Evolutionary conservation across 495 filamentous ascomycete species (phyloP).

Genomic region (Collariella sp.): DNA sequence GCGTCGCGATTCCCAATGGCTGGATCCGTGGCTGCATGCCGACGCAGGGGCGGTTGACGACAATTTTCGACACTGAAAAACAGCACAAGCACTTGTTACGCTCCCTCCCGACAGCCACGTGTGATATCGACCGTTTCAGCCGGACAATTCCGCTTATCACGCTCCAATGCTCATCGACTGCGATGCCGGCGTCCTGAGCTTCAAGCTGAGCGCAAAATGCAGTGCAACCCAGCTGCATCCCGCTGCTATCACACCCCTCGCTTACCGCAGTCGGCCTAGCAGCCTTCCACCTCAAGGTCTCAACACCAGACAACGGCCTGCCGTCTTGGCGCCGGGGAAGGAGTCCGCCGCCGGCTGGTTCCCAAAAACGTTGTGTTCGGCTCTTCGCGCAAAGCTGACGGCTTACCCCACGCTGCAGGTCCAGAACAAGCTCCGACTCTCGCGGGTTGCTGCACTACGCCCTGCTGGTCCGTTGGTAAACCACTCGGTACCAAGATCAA

Average conservation of each 20-base stretch:
- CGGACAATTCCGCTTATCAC: not conserved
- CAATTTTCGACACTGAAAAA: not conserved
- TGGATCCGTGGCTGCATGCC: not conserved
- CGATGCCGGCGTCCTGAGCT: not conserved
- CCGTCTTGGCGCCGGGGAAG: conserved; percentile 7
- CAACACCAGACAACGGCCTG: not conserved
- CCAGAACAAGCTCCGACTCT: not conserved
- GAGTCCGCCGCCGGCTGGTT: not conserved
- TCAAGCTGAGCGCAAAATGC: not conserved
- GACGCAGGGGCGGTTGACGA: not conserved
- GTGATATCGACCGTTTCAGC: not conserved
- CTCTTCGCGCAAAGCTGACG: not conserved
- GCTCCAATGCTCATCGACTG: not conserved
- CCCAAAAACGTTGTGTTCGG: not conserved
- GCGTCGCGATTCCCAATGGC: not conserved
- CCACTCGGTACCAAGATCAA: not conserved
- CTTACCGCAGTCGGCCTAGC: conserved; percentile 4
- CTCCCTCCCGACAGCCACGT: too few relatives aligned
- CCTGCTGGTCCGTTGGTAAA: not conserved
- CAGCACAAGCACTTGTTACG: too few relatives aligned
- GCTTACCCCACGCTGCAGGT: conserved; percentile 14
- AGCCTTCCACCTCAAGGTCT: not conserved
- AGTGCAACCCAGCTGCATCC: not conserved
- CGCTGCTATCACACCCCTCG: conserved; percentile 17
- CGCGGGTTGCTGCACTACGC: not conserved